Percentiles rank a stretch among this genome's conserved stretches.
Evolutionary conservation across 106 monocot species (phyloP).

Genomic region (Iris macrosiphon): DNA sequence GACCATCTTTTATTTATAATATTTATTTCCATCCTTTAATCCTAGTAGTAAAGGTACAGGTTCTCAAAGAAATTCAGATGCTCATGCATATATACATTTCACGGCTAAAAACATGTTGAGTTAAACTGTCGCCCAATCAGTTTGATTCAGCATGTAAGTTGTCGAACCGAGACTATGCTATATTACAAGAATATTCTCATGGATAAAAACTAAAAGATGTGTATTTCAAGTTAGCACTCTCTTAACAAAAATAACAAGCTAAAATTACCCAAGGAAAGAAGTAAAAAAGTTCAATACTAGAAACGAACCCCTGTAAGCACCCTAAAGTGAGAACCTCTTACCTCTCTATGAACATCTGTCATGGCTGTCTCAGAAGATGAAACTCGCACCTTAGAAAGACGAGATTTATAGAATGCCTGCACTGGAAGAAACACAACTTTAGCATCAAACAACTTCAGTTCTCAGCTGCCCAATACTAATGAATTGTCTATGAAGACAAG

Average conservation of each 20-base stretch:
- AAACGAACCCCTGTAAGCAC: neutral
- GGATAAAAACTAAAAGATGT: too few relatives aligned
- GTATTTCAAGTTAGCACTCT: too few relatives aligned
- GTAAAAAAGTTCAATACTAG: neutral
- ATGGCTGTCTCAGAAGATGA: slow-evolving; percentile 29
- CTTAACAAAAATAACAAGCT: too few relatives aligned
- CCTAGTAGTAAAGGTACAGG: too few relatives aligned
- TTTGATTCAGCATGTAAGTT: too few relatives aligned
- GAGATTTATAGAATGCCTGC: slow-evolving; percentile 35
- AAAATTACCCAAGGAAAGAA: neutral
- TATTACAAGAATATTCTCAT: neutral
- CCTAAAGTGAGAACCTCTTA: neutral
- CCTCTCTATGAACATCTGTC: slow-evolving; percentile 32
- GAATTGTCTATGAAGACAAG: neutral
- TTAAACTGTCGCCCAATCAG: too few relatives aligned
- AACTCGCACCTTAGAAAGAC: slow-evolving; percentile 19
- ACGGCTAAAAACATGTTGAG: too few relatives aligned
- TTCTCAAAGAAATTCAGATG: too few relatives aligned
- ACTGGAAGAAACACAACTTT: slow-evolving; percentile 3
- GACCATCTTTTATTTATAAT: too few relatives aligned
- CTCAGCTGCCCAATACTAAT: too few relatives aligned
- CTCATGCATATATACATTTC: too few relatives aligned
- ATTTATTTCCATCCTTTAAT: too few relatives aligned
- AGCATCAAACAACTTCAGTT: neutral
- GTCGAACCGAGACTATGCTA: neutral